Base-by-base conservation (phyloP, 2,329 filamentous ascomycete species). In the Microdochium trichocladiopsis region DNA sequence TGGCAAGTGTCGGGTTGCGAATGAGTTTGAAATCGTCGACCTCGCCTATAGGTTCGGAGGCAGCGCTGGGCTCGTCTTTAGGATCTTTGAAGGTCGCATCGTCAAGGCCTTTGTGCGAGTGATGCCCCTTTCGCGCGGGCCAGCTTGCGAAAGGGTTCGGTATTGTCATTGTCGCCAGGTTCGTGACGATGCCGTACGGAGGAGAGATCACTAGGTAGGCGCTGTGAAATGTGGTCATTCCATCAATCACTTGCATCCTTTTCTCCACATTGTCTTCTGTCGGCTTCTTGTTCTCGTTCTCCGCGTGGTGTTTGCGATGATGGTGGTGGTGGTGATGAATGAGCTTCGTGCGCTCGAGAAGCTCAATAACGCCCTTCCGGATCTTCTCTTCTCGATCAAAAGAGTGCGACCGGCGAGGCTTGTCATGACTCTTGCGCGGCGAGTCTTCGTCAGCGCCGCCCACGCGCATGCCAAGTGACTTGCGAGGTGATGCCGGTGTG, bases 141-240 rank as follows among this genome's bases (percentile, higher is more conserved):
- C 58, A 61, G 47, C 50, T 50, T 48, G 57, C 52, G 43, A 63
- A 52, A 41, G 68, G 57, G 57, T 65, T 61, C 50, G 63, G 61
- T 24, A 83, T 72, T 14, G 81, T 82, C 65, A 88, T 70, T 1
- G 85, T 88, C 11, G 82, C 76, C 18, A 90, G 70, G 53, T 77
- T 76, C 6, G 79, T 82, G 2, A 86, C 69, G 1, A 82, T 52
- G 0, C 83, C 82, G 25, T 82, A 73, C 0, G 88, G 74, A 2
- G 87, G 87, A 1, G 87, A 90, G 9, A 92, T 72, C 10, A 90
- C 71, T 1, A 92, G 68, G 57, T 86, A 87, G 1, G 78, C 79
- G 4, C 70, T 68, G 24, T 61, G 69, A 18, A 70, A 75, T 14
- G 56, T 54, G 14, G 60, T 63, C 23, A 76, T 64, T 48, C 68